A percentile compares a stretch with the other conserved stretches of the same genome.
phyloP scores from a whole-genome alignment of 768 basidiomycete species.

The Suillus weaverae region DNA sequence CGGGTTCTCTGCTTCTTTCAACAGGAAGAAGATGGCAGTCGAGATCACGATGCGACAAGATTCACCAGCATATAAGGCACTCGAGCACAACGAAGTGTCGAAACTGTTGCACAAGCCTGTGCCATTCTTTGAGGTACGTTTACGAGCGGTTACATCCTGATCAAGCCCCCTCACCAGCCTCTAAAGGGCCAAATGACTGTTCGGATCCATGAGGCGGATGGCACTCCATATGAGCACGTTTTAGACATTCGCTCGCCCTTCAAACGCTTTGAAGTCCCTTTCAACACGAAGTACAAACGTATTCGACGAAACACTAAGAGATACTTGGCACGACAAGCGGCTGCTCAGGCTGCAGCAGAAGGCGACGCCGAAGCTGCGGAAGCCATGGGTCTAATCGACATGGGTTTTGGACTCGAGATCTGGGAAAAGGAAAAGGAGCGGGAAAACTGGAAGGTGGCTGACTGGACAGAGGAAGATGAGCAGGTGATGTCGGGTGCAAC shows the following conservation, averaged over 20 bases:
- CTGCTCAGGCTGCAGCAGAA: slow-evolving; percentile 89
- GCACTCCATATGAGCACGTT: slow-evolving; percentile 98
- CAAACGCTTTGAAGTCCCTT: slow-evolving; percentile 97
- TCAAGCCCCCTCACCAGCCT: slow-evolving; percentile 2
- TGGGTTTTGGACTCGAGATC: slow-evolving; percentile 89
- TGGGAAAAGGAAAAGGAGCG: slow-evolving; percentile 96
- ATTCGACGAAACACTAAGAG: slow-evolving; percentile 94
- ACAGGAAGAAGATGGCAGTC: slow-evolving; percentile 97
- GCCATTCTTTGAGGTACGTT: slow-evolving; percentile 78
- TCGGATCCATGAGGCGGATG: slow-evolving; percentile 98
- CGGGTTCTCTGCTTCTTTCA: slow-evolving; percentile 86
- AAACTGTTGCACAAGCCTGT: slow-evolving; percentile 79
- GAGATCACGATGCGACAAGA: slow-evolving; percentile 94
- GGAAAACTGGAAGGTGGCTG: slow-evolving; percentile 93
- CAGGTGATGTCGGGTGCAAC: slow-evolving; percentile 91
- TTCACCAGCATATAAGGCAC: slow-evolving; percentile 67
- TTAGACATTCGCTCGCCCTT: slow-evolving; percentile 83
- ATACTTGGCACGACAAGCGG: slow-evolving; percentile 90
- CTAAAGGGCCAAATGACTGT: slow-evolving; percentile 93
- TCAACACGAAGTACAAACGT: slow-evolving; percentile 98
- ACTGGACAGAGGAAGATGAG: slow-evolving; percentile 98
- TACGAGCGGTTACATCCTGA: not conserved
- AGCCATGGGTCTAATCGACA: slow-evolving; percentile 91
- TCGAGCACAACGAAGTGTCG: slow-evolving; percentile 67
- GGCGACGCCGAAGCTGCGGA: slow-evolving; percentile 91